Evolutionary conservation across 2,329 filamentous ascomycete genomes (phyloP).

Genomic region (Exutisphaerella laricina): DNA sequence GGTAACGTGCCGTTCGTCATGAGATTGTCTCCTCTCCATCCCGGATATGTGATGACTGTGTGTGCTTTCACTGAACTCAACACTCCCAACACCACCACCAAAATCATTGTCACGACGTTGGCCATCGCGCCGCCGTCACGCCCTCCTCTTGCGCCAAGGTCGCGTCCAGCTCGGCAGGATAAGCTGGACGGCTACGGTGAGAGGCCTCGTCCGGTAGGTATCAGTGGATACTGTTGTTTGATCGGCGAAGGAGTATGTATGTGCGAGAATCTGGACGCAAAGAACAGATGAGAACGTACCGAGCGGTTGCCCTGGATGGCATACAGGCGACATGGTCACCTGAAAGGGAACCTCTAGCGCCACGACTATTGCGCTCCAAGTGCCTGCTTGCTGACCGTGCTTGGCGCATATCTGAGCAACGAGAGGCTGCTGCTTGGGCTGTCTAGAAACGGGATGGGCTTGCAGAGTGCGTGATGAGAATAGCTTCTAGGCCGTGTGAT

Average conservation of each 20-base stretch:
- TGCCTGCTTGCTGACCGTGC: not conserved
- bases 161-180: not conserved
- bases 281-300: constrained; percentile 5
- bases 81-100: constrained; percentile 4
- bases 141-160: not conserved
- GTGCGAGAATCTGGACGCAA: too few species aligned
- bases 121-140: constrained; percentile 6
- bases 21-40: constrained; percentile 82
- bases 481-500: constrained; percentile 9
- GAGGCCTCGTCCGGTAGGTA: too few species aligned
- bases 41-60: constrained; percentile 78
- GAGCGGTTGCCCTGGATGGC: not conserved
- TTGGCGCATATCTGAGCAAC: constrained; percentile 7
- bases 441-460: constrained; percentile 4
- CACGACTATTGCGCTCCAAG: too few species aligned
- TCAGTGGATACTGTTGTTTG: too few species aligned
- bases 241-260: too few species aligned
- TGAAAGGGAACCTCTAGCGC: constrained; percentile 9
- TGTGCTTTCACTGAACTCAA: constrained; percentile 47
- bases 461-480: constrained; percentile 15
- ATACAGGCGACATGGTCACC: constrained; percentile 3
- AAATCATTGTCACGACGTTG: constrained; percentile 1
- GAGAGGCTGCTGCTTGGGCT: constrained; percentile 5
- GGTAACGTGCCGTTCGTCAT: constrained; percentile 60
- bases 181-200: too few species aligned